Evolutionary conservation across 2,329 filamentous ascomycete species (phyloP).

Genomic region (Beauveria scarabaeidicola): DNA sequence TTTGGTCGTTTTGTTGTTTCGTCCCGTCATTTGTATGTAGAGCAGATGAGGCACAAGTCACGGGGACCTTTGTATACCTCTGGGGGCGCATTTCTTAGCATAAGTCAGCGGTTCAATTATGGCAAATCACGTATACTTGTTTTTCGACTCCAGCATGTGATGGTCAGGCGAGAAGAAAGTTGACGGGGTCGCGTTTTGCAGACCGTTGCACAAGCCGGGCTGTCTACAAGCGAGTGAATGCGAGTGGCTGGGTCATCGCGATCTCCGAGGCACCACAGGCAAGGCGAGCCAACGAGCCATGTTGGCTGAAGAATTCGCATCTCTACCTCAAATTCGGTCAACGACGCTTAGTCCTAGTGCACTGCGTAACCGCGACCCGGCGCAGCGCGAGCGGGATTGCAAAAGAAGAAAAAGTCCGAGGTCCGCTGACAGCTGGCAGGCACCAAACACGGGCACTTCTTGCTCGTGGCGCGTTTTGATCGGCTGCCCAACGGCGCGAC

Average conservation of each 20-base stretch:
- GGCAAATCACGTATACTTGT: neutral
- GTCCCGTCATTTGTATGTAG: neutral
- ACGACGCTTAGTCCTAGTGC: neutral
- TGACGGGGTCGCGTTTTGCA: neutral
- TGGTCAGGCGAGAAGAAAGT: neutral
- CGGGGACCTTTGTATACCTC: slow-evolving; percentile 8
- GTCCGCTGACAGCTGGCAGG: slow-evolving; percentile 3
- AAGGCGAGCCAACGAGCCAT: neutral
- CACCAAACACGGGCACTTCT: slow-evolving; percentile 3
- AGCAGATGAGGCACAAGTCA: neutral
- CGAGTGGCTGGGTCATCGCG: neutral
- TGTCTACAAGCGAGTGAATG: slow-evolving; percentile 3
- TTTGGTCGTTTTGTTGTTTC: slow-evolving; percentile 2
- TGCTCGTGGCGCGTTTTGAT: neutral
- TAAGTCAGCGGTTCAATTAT: slow-evolving; percentile 5
- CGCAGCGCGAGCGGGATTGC: neutral
- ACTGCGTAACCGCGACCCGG: neutral
- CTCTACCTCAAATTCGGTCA: slow-evolving; percentile 1
- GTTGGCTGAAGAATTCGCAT: neutral
- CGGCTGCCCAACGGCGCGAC: neutral
- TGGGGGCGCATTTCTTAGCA: slow-evolving; percentile 4
- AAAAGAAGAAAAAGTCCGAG: neutral
- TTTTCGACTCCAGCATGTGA: neutral
- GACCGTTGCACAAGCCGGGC: neutral
- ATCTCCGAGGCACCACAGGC: neutral